A percentile compares a stretch with the other conserved stretches of the same genome.
phyloP scores from a whole-genome alignment of 805 yeast species.

The Komagataella ulmi region DNA sequence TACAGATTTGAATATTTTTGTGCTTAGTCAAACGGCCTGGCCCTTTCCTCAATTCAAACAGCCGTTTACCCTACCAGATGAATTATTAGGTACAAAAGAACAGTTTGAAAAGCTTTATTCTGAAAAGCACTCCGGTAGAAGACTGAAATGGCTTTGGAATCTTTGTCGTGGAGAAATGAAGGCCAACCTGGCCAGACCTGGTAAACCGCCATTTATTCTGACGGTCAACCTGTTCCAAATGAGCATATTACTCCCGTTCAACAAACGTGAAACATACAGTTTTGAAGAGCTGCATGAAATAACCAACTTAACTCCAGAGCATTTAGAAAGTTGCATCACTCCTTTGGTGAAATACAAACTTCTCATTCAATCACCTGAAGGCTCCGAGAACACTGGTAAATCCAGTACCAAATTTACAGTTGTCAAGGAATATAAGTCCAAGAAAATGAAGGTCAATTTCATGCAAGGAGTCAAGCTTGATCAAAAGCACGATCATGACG shows the following conservation, averaged over 20 bases:
- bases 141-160: constrained; percentile 93
- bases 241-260: constrained; percentile 76
- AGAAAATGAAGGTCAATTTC: constrained; percentile 75
- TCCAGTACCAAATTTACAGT: constrained; percentile 53
- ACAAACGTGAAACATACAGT: constrained; percentile 48
- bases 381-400: constrained; percentile 34
- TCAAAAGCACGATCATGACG: constrained; percentile 56
- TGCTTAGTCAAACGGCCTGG: constrained; percentile 88
- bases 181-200: constrained; percentile 72
- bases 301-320: constrained; percentile 54
- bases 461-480: constrained; percentile 28
- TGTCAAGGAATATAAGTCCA: constrained; percentile 72
- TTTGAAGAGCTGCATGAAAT: constrained; percentile 46
- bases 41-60: constrained; percentile 42
- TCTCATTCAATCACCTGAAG: constrained; percentile 52
- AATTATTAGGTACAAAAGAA: constrained; percentile 49
- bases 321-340: constrained; percentile 61
- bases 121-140: constrained; percentile 72
- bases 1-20: constrained; percentile 51
- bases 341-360: constrained; percentile 75
- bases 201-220: constrained; percentile 69
- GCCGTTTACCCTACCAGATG: constrained; percentile 53
- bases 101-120: constrained; percentile 59
- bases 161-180: constrained; percentile 84
- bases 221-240: constrained; percentile 79